phyloP scores from a whole-genome alignment of 2,329 filamentous ascomycete genomes.

The Aureobasidium sp. region DNA sequence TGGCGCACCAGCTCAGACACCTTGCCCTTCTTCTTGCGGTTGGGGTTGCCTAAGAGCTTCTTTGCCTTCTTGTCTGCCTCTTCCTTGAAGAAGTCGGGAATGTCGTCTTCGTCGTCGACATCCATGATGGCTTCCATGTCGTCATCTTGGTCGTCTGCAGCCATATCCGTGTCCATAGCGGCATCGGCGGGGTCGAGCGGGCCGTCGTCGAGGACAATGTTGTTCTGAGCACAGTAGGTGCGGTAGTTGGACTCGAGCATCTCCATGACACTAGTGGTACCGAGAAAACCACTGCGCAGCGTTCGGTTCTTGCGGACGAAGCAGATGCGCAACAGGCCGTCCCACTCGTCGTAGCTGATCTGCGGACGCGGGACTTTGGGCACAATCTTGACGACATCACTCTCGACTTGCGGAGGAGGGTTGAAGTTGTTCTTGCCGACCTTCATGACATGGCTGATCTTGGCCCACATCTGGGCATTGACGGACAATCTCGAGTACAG shows the following conservation, averaged over 20 bases:
- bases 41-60: conserved; percentile 49
- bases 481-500: conserved; percentile 87
- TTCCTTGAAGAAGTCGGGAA: conserved; percentile 80
- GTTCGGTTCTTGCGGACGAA: conserved; percentile 91
- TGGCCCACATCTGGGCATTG: conserved; percentile 89
- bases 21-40: conserved; percentile 66
- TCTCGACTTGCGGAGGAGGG: conserved; percentile 87
- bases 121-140: conserved; percentile 46
- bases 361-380: conserved; percentile 79
- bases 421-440: conserved; percentile 96
- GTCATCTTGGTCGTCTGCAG: conserved; percentile 32
- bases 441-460: conserved; percentile 71
- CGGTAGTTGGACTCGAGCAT: conserved; percentile 85
- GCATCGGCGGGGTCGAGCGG: conserved; percentile 32
- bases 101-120: conserved; percentile 59
- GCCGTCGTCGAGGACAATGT: conserved; percentile 68
- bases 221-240: conserved; percentile 82
- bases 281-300: conserved; percentile 71
- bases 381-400: conserved; percentile 80
- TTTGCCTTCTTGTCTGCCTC: conserved; percentile 46
- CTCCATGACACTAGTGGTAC: conserved; percentile 70
- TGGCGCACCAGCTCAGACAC: conserved; percentile 74
- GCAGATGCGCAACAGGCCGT: conserved; percentile 74
- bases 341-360: conserved; percentile 92
- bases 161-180: conserved; percentile 44